Percentiles rank a stretch among this genome's conserved stretches.
Evolutionary conservation across 2,329 filamentous ascomycete species (phyloP).

Genomic region (Neofusicoccum kwambonambiense): DNA sequence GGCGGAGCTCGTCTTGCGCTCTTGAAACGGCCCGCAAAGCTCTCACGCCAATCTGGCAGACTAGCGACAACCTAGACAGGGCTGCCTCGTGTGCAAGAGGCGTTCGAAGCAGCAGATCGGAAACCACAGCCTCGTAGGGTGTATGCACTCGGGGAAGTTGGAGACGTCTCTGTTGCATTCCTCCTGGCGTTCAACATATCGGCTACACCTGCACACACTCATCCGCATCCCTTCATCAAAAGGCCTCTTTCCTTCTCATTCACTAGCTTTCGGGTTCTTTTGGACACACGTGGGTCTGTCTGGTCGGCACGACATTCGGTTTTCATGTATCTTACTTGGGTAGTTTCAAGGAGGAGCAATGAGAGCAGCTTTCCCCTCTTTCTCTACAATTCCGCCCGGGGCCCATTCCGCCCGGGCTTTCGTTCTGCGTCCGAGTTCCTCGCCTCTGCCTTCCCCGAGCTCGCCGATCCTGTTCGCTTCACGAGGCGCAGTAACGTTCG

Average conservation of each 20-base stretch:
- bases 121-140: constrained; percentile 8
- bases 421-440: neutral
- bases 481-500: constrained; percentile 1
- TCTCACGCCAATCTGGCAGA: constrained; percentile 13
- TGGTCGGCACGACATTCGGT: constrained; percentile 8
- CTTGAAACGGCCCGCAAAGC: constrained; percentile 12
- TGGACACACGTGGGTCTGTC: constrained; percentile 6
- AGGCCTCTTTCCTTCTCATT: neutral
- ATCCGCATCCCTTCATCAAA: neutral
- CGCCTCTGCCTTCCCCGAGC: constrained; percentile 5
- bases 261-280: constrained; percentile 7
- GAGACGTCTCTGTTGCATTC: constrained; percentile 8
- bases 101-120: neutral
- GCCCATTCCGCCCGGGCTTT: neutral
- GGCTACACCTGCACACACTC: neutral
- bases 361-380: constrained; percentile 2
- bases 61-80: constrained; percentile 4
- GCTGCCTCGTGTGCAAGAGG: constrained; percentile 11
- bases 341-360: constrained; percentile 14
- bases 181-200: constrained; percentile 2
- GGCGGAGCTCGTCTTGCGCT: constrained; percentile 12
- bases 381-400: neutral
- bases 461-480: constrained; percentile 1
- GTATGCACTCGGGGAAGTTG: constrained; percentile 3
- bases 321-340: constrained; percentile 16